Percentiles rank a stretch among this genome's conserved stretches.
Evolutionary conservation across 306 rosid genomes (phyloP).

Genomic region (Sicyos edulis): DNA sequence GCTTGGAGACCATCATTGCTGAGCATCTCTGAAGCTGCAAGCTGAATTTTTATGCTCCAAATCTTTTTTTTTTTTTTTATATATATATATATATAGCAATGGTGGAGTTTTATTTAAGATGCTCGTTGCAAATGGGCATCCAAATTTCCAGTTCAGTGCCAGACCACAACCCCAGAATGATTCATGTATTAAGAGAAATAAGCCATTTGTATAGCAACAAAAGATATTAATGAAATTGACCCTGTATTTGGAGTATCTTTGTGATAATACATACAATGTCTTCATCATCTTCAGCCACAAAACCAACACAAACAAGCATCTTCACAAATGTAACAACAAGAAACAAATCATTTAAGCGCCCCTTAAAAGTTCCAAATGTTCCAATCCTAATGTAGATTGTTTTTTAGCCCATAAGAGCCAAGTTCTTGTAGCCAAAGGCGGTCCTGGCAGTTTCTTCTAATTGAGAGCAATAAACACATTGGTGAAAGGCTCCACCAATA

Average conservation of each 20-base stretch:
- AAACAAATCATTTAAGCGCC: not conserved
- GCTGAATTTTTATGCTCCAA: slow-evolving; percentile 29
- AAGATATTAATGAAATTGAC: slow-evolving; percentile 32
- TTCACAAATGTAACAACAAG: not conserved
- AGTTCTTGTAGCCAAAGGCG: slow-evolving; percentile 54
- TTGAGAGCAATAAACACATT: slow-evolving; percentile 41
- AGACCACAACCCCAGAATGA: slow-evolving; percentile 28
- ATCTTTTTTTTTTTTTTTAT: not conserved
- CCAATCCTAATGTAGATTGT: slow-evolving; percentile 47
- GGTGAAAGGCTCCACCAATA: slow-evolving; percentile 53
- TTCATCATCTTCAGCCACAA: not conserved
- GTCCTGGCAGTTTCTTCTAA: slow-evolving; percentile 36
- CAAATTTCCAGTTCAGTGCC: slow-evolving; percentile 35
- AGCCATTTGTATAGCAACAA: slow-evolving; percentile 46
- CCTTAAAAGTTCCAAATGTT: slow-evolving; percentile 38
- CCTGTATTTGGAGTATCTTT: slow-evolving; percentile 29
- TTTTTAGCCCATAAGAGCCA: slow-evolving; percentile 63
- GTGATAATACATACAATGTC: slow-evolving; percentile 2
- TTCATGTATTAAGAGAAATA: slow-evolving; percentile 32
- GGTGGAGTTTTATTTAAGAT: slow-evolving; percentile 3
- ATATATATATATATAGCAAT: too few relatives aligned
- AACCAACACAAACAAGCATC: slow-evolving; percentile 18
- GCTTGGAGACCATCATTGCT: slow-evolving; percentile 88
- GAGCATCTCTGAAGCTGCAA: slow-evolving; percentile 72
- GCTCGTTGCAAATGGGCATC: slow-evolving; percentile 24